Base-by-base conservation (phyloP, 352 stramenopile genomes). In the Globisporangium recalcitrans region DNA sequence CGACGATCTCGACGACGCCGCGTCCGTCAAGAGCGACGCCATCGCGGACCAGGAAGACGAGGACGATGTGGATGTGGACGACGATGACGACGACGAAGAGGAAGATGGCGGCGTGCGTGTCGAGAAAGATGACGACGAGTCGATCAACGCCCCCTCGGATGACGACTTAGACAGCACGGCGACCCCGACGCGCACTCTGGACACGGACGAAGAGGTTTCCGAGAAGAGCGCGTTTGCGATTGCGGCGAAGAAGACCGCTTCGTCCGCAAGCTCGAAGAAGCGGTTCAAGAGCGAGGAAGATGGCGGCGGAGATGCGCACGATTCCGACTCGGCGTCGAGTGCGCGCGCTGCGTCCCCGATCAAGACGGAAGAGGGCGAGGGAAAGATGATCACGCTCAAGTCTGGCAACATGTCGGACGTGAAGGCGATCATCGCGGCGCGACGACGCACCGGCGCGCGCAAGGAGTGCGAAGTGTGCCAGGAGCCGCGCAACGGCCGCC, bases 61-160 rank as follows among this genome's bases (percentile, higher is more conserved):
- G 3, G 73, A 84, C 16, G 72, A 77, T 1, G 77, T 83, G 7
- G 78, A 90, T 22, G 73, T 75, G 32, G 77, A 78, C n/a, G 77
- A 86, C 34, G 82, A 91, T 60, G 82, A 91, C 55, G 80, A 89
- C 1, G 38, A 46, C 16, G 38, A 46, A 16, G 34, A 40, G 21
- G 77, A 86, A 14, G 78, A 90, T 22, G 73, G 77, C 27, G 77
- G 79, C 24, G 77, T 88, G 48, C 75, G 73, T 36, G 75, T 88
- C 31, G 78, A 90, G 62, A 90, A 88, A 53, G 82, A 90, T 63
- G 82, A 91, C 64, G 82, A 91, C 57, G 80, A 89, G 72, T 87
- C 74, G 24, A 67, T 88, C 32, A 85, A 91, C 55, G 78, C 71
- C 48, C 82, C 78, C 26, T 92, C 78, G 24, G 82, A 92, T 61